These are phyloP conservation scores for Penicillium herquei DNA, from an alignment of 495 filamentous ascomycete genomes.

Conservation along the genomic window DNA sequence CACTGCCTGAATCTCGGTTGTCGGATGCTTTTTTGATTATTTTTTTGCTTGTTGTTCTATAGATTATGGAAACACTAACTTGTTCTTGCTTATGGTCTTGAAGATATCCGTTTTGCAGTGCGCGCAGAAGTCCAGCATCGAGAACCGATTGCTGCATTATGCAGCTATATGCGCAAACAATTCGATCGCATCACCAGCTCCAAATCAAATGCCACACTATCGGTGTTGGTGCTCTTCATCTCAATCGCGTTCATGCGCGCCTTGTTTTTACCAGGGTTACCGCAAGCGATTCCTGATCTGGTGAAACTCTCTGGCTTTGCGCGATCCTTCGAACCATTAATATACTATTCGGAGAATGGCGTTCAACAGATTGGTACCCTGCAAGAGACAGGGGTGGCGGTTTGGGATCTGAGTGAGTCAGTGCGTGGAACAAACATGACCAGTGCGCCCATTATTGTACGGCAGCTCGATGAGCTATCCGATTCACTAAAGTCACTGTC, in stretches of 20 bases:
- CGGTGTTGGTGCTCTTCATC: conserved; percentile 56
- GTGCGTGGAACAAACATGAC: conserved; percentile 88
- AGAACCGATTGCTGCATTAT: conserved; percentile 76
- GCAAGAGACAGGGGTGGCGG: conserved; percentile 84
- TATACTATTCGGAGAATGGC: conserved; percentile 88
- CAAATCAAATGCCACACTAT: conserved; percentile 64
- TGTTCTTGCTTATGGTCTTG: conserved; percentile 19
- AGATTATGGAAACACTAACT: conserved; percentile 38
- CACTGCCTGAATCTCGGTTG: conserved; percentile 22
- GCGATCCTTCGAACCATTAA: conserved; percentile 84
- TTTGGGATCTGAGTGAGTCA: conserved; percentile 88
- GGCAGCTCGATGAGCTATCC: conserved; percentile 76
- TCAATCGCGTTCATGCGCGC: conserved; percentile 60
- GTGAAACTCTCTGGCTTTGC: conserved; percentile 87
- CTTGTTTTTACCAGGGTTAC: conserved; percentile 63
- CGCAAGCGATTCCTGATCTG: conserved; percentile 75
- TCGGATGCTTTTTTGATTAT: not conserved
- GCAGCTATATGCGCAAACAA: conserved; percentile 58
- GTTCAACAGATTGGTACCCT: conserved; percentile 79
- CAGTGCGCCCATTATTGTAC: conserved; percentile 77
- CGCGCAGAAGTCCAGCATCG: conserved; percentile 85
- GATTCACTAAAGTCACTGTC: conserved; percentile 79
- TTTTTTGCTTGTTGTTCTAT: conserved; percentile 12
- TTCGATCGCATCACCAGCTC: conserved; percentile 53
- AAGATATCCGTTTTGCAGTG: conserved; percentile 84